Conservation (phyloP, 2,329 filamentous ascomycete genomes). For the Venturia oleaginea region DNA sequence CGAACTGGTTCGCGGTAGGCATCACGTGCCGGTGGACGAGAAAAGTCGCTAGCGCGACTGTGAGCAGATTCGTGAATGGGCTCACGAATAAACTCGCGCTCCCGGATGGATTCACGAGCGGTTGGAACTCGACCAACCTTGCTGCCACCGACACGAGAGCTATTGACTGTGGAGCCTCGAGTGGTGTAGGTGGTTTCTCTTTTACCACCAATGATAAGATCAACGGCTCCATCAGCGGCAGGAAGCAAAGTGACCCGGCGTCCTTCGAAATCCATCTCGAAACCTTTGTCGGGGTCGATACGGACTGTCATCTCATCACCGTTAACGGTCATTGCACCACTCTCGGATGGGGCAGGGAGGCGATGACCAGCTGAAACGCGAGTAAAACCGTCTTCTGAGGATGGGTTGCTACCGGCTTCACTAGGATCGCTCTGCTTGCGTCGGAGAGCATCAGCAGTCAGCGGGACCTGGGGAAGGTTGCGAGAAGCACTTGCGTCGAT, state of each 20-base stretch:
- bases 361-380: constrained; percentile 11
- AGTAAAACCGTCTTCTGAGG: constrained; percentile 6
- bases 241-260: constrained; percentile 6
- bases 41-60: neutral
- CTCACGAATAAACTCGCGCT: neutral
- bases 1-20: neutral
- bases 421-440: constrained; percentile 10
- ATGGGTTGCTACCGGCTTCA: constrained; percentile 1
- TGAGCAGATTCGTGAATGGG: neutral
- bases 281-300: constrained; percentile 12
- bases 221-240: constrained; percentile 9
- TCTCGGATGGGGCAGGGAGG: neutral
- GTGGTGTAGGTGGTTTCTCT: constrained; percentile 10
- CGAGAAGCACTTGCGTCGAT: constrained; percentile 3
- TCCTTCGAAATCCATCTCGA: constrained; percentile 13
- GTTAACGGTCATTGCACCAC: neutral
- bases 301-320: constrained; percentile 13
- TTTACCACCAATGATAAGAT: constrained; percentile 11
- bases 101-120: neutral
- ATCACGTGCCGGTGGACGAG: neutral
- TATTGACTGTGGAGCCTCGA: constrained; percentile 2
- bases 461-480: neutral
- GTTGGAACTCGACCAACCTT: neutral
- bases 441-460: constrained; percentile 8
- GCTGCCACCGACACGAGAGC: neutral